phyloP scores from a whole-genome alignment of 2,329 filamentous ascomycete species.

The Phialophora macrospora region DNA sequence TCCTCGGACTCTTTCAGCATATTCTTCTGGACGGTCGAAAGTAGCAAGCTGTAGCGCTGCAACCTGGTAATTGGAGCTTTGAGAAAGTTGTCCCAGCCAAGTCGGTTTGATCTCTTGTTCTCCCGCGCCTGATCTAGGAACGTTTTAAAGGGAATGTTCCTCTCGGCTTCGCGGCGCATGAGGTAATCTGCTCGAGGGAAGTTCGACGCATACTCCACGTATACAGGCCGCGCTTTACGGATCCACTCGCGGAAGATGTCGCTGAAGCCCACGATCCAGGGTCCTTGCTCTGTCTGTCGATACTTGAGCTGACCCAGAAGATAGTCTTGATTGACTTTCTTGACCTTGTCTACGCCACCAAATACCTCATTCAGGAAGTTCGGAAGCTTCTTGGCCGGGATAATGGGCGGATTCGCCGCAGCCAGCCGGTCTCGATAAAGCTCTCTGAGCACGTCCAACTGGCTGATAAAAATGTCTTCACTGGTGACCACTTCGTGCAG shows the following conservation, averaged over 20 bases:
- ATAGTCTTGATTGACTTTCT: conserved; percentile 89
- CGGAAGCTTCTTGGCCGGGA: conserved; percentile 75
- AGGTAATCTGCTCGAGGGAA: conserved; percentile 84
- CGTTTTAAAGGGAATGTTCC: conserved; percentile 81
- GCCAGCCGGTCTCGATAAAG: conserved; percentile 84
- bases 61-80: conserved; percentile 92
- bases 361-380: conserved; percentile 87
- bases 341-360: conserved; percentile 85
- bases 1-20: conserved; percentile 86
- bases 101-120: conserved; percentile 77
- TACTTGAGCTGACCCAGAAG: conserved; percentile 94
- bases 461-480: conserved; percentile 88
- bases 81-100: conserved; percentile 93
- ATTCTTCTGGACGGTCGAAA: conserved; percentile 81
- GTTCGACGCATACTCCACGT: conserved; percentile 87
- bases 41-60: conserved; percentile 83
- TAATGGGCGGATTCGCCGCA: conserved; percentile 75
- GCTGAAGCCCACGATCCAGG: conserved; percentile 91
- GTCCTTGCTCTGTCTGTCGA: conserved; percentile 92
- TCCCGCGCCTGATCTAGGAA: conserved; percentile 82
- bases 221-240: conserved; percentile 83
- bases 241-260: conserved; percentile 99
- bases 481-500: conserved; percentile 93
- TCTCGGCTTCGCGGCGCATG: conserved; percentile 80
- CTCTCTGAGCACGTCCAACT: conserved; percentile 81